phyloP scores from a whole-genome alignment of 768 basidiomycete genomes.

The Lepiota brunneoincarnata region DNA sequence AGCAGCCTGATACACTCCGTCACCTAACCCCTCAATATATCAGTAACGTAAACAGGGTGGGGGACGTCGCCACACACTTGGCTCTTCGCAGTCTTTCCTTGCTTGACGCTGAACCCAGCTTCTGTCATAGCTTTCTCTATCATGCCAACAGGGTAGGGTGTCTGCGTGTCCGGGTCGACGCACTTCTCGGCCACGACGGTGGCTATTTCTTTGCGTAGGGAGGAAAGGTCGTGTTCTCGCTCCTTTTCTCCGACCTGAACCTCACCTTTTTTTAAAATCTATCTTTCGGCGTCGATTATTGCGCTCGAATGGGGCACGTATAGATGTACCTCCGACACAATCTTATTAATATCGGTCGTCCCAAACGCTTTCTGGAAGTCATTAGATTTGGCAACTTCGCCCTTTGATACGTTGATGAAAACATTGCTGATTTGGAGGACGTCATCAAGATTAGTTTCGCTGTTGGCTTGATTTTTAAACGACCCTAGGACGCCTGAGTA shows the following conservation, averaged over 20 bases:
- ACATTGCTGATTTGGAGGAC: constrained; percentile 96
- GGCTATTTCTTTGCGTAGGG: constrained; percentile 85
- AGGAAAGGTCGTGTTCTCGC: constrained; percentile 82
- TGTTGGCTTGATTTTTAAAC: constrained; percentile 23
- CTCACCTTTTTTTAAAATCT: constrained; percentile 97
- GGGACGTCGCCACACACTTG: constrained; percentile 55
- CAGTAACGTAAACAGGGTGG: neutral
- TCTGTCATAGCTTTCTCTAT: constrained; percentile 98
- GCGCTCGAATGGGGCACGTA: neutral
- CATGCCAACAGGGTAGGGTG: constrained; percentile 91
- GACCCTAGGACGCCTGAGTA: neutral
- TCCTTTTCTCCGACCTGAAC: constrained; percentile 97
- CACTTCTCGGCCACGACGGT: constrained; percentile 94
- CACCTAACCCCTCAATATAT: constrained; percentile 46
- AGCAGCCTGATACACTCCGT: constrained; percentile 85
- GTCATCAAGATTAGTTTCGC: constrained; percentile 92
- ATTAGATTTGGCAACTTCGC: constrained; percentile 83
- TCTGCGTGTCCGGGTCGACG: constrained; percentile 87
- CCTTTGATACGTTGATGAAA: constrained; percentile 95
- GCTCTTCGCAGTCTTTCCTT: constrained; percentile 88
- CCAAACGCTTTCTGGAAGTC: constrained; percentile 94
- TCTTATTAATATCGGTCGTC: constrained; percentile 64
- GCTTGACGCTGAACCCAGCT: constrained; percentile 88
- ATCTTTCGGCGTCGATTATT: neutral
- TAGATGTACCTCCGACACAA: constrained; percentile 72